phyloP scores from a whole-genome alignment of 2,329 filamentous ascomycete species.

The Pseudogymnoascus destructans region DNA sequence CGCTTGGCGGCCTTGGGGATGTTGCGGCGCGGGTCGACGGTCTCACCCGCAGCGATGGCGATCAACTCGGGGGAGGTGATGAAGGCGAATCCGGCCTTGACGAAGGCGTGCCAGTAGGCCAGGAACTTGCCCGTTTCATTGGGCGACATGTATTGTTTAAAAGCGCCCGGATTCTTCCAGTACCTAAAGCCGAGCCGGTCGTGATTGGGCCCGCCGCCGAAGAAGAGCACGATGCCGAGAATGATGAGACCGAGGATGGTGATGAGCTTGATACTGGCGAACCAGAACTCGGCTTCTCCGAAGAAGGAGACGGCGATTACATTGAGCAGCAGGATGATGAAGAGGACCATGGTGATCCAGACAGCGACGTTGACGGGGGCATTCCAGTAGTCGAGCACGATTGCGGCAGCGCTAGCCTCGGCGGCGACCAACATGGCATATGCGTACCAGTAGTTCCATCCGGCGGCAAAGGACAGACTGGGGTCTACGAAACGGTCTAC shows the following conservation, averaged over 20 bases:
- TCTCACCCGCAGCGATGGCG: constrained; percentile 50
- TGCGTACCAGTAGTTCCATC: constrained; percentile 36
- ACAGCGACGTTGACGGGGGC: constrained; percentile 38
- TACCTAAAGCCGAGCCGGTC: constrained; percentile 37
- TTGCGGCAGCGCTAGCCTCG: constrained; percentile 43
- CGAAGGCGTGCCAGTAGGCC: constrained; percentile 42
- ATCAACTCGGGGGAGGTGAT: constrained; percentile 46
- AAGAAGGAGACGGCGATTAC: constrained; percentile 44
- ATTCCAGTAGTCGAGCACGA: constrained; percentile 49
- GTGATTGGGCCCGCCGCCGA: constrained; percentile 40
- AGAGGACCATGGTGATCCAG: constrained; percentile 46
- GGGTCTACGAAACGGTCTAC: constrained; percentile 40
- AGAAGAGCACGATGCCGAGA: constrained; percentile 41
- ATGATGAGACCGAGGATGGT: constrained; percentile 46
- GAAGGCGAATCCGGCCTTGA: constrained; percentile 38
- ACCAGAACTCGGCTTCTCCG: constrained; percentile 50
- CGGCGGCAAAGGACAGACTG: constrained; percentile 16
- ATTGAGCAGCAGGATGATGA: constrained; percentile 42
- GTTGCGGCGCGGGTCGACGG: constrained; percentile 49
- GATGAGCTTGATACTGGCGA: constrained; percentile 46
- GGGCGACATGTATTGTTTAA: constrained; percentile 29
- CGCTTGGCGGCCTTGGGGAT: constrained; percentile 50
- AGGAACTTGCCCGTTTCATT: constrained; percentile 40
- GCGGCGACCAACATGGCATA: constrained; percentile 45
- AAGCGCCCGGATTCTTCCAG: constrained; percentile 31